These are phyloP conservation scores for Fusarium sp. DNA, from an alignment of 2,329 filamentous ascomycete genomes.

Conservation along the genomic window DNA sequence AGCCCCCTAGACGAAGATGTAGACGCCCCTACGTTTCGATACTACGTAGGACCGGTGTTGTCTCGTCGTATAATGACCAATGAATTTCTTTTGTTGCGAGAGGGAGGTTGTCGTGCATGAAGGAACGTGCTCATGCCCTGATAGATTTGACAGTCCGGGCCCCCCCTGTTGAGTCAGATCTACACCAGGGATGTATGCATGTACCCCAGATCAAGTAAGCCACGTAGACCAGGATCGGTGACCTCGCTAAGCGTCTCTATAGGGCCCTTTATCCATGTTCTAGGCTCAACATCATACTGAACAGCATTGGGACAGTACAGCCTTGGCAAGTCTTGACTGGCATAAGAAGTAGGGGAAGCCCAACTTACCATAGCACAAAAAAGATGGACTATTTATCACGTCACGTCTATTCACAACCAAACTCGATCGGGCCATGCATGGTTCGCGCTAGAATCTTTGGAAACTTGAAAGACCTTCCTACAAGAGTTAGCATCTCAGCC, in stretches of 20 bases:
- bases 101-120: conserved; percentile 13
- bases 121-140: conserved; percentile 27
- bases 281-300: rapidly evolving
- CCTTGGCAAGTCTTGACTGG: background rate
- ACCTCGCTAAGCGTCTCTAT: background rate
- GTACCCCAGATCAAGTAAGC: conserved; percentile 18
- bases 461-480: conserved; percentile 21
- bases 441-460: conserved; percentile 41
- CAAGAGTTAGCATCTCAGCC: conserved; percentile 20
- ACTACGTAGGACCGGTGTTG: background rate
- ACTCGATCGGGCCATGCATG: conserved; percentile 12
- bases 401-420: conserved; percentile 5
- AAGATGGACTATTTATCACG: conserved; percentile 24
- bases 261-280: background rate
- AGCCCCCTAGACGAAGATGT: conserved; percentile 9
- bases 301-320: background rate
- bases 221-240: background rate
- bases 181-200: conserved; percentile 26
- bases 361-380: background rate
- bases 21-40: conserved; percentile 16
- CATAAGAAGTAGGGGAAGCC: background rate
- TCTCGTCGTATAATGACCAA: background rate
- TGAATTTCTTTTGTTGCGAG: background rate
- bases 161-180: conserved; percentile 31
- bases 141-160: conserved; percentile 35